Evolutionary conservation across 768 basidiomycete genomes (phyloP).

Genomic region (Podaxis sp.): DNA sequence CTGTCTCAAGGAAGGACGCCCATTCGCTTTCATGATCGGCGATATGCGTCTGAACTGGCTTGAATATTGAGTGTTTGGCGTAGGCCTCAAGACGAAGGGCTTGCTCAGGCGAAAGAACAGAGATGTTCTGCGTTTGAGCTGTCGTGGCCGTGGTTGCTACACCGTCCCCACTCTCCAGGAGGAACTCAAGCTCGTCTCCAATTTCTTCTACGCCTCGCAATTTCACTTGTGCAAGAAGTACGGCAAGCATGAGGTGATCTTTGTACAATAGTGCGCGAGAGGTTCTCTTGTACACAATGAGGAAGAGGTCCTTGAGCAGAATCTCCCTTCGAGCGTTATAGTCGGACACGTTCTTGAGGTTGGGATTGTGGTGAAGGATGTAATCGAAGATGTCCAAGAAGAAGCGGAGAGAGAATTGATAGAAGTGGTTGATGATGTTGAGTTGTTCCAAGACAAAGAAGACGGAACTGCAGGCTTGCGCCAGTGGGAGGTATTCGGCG

Average conservation of each 20-base stretch:
- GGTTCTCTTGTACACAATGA: constrained; percentile 83
- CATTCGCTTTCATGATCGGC: constrained; percentile 63
- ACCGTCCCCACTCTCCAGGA: constrained; percentile 85
- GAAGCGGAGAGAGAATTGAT: constrained; percentile 96
- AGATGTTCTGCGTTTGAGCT: constrained; percentile 33
- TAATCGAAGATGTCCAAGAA: constrained; percentile 99
- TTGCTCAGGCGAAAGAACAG: constrained; percentile 67
- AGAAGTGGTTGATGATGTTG: constrained; percentile 93
- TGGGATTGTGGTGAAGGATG: constrained; percentile 88
- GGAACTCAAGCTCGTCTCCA: constrained; percentile 81
- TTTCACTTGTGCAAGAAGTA: constrained; percentile 88
- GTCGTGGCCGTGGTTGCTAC: constrained; percentile 37
- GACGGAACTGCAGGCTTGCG: constrained; percentile 93
- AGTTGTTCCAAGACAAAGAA: constrained; percentile 98
- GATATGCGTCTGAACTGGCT: constrained; percentile 66
- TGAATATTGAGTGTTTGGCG: constrained; percentile 74
- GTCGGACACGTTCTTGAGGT: constrained; percentile 78
- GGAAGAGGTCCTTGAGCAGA: constrained; percentile 84
- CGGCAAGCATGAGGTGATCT: constrained; percentile 89
- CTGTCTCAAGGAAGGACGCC: constrained; percentile 67
- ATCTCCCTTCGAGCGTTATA: constrained; percentile 72
- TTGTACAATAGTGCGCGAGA: constrained; percentile 87
- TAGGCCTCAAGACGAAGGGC: constrained; percentile 65
- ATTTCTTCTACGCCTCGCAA: constrained; percentile 78
- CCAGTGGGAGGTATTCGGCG: constrained; percentile 88